Evolutionary conservation across 1,139 yeast species (phyloP), one percentile per base, ranked within the genome.

Genomic region (Kurtzmaniella quercitrusa): DNA sequence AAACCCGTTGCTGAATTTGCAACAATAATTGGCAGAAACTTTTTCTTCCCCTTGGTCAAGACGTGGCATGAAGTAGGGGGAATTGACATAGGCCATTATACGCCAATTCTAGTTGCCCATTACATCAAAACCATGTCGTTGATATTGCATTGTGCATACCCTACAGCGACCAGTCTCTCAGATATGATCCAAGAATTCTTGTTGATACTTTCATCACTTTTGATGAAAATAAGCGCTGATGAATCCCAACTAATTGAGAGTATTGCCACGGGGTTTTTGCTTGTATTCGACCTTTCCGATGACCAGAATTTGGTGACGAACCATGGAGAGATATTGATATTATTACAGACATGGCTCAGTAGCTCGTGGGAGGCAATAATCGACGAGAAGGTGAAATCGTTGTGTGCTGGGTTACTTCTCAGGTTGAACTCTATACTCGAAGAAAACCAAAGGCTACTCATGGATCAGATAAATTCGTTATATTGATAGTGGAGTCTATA

Each of bases 131-230:
- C 88, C 0, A 56, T 85, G 46, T 71, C 81, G 0, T 56, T 85
- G 18, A 53, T 85, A 6, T 58, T 82, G 23, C 79, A 79, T 44
- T 66, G 81, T 41, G 81, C 85, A 0, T 75, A 75, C 49, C 88
- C 89, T 0, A 60, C 79, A 0, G 65, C 77, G 0, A 52, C 62
- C 0, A 76, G 78, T 44, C 52, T 80, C 17, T 60, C 65, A 1
- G 86, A 79, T 37, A 82, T 85, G 88, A 65, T 78, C 1, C 59
- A 65, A 3, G 91, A 83, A 51, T 62, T 72, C 44, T 52, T 83
- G 17, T 60, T 66, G 1, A 57, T 82, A 3, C 55, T 72, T 1
- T 55, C 57, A 2, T 63, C 66, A 0, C 46, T 66, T 8, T 50
- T 63, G 5, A 57, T 54, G 33, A 54, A 47, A 33, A 47, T 60